phyloP scores from a whole-genome alignment of 768 basidiomycete species.

The Rhodotorula toruloides region DNA sequence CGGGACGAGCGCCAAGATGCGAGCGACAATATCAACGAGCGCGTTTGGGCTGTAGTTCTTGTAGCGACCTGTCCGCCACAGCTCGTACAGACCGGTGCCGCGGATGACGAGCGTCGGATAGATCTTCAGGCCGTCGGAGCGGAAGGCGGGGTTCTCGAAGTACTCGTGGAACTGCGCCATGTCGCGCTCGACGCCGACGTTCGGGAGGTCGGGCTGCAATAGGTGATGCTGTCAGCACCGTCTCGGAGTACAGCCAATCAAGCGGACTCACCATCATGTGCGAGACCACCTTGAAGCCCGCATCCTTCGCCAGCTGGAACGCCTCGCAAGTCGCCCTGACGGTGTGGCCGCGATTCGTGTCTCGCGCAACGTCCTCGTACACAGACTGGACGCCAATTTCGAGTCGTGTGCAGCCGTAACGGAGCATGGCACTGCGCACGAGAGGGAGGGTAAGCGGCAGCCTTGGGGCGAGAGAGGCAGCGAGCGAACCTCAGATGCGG shows the following conservation, averaged over 20 bases:
- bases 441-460: background rate
- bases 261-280: constrained; percentile 70
- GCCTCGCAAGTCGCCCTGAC: constrained; percentile 94
- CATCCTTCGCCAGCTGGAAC: constrained; percentile 96
- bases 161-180: constrained; percentile 99
- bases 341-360: constrained; percentile 97
- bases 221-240: background rate
- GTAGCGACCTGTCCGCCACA: constrained; percentile 44
- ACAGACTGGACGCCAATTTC: constrained; percentile 99
- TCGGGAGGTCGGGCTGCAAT: constrained; percentile 79
- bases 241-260: background rate
- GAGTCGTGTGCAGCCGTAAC: constrained; percentile 95
- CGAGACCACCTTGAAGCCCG: constrained; percentile 98
- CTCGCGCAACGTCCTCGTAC: constrained; percentile 97
- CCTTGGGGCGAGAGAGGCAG: background rate
- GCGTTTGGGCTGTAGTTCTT: constrained; percentile 99
- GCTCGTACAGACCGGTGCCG: constrained; percentile 68
- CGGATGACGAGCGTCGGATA: constrained; percentile 98
- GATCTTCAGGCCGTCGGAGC: constrained; percentile 95
- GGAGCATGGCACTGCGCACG: constrained; percentile 79
- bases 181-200: constrained; percentile 94
- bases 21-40: constrained; percentile 90
- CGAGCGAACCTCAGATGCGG: constrained; percentile 75
- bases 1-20: constrained; percentile 91
- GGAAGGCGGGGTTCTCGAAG: constrained; percentile 96